Evolutionary conservation across 2,329 filamentous ascomycete genomes (phyloP), one percentile per base, ranked within the genome.

Genomic region (Lizonia empirigonia): DNA sequence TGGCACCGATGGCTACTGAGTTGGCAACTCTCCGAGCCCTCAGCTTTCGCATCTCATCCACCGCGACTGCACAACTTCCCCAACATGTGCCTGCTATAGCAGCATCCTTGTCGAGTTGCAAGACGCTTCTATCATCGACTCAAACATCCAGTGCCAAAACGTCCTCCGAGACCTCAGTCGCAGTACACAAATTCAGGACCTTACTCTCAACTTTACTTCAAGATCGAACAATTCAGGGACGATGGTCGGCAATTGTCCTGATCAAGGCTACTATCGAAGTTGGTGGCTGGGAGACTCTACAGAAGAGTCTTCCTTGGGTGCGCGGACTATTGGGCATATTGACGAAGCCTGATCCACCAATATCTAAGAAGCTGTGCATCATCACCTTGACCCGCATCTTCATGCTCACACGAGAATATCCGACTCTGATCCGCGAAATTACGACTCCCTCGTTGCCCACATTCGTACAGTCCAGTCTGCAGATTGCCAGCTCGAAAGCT

Each of bases 351-450:
- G 91, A 96, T 64, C 85, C 90, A 3, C 72, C 82, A 6, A 83
- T 87, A 4, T 86, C 86, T 26, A 95, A 94, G 69, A 88, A 88
- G 69, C 74, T 97, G 51, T 85, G 84, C 59, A 78, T 96, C 40
- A 82, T 94, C 55, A 85, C 89, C 12, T 77, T 97, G 55, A 89
- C 89, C 16, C 87, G 89, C 65, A 91, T 97, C 61, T 97, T 94
- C 75, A 82, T 85, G 60, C 82, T 94, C 27, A 88, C 92, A 32
- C 89, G 91, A 67, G 85, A 87, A 29, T 91, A 91, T 67, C 90
- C 88, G 53, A 94, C 90, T 7, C 79, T 97, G 44, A 80, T 93
- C 35, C 83, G 93, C 62, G 92, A 97, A 69, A 90, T 97, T 54
- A 92, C 89, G 1, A 96, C 91, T 0, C 91, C 91, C 2, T 89